Evolutionary conservation across 2,329 filamentous ascomycete genomes (phyloP), one percentile per base, ranked within the genome.

Genomic region (Colletotrichum spaethianum): DNA sequence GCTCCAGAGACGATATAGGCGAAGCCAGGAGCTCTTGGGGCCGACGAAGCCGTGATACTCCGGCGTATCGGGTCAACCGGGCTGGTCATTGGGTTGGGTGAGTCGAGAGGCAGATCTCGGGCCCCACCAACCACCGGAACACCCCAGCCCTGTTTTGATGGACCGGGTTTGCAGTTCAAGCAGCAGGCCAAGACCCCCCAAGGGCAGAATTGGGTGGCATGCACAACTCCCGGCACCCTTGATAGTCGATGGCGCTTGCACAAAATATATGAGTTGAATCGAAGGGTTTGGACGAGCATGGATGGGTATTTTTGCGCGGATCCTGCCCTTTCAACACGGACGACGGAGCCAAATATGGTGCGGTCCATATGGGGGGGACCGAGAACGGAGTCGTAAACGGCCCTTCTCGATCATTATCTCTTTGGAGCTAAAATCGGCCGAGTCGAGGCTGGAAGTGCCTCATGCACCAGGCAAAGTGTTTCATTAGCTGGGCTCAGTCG

Each of bases 31-130:
- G 66, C 62, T 57, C 38, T 40, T 44, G 57, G 63, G 65, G 64
- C 73, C 71, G 73, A 74, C 55, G 67, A 72, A 63, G 73, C 73
- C 73, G 73, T 74, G 71, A 74, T 68, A 63, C 71, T 73, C 73
- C 73, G 73, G 73, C 52, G 46, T 36, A 20, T 66, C 62, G 67
- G 70, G 40, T 44, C 38, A 67, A 46, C 40, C 53, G 53, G 46
- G 40, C 53, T 66, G 42, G 52, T 59, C 60, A 71, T 71, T 71
- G 68, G 63, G 68, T 71, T 71, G 48, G 63, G 68, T 52, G 68
- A 71, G 63, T 62, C 57, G 33, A 62, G 40, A 52, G 50, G 50
- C 40, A 71, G 68, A 67, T 67, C 48, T 67, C 56, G 63, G 68
- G 31, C 68, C 64, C 70, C 70, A 72, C 70, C 59, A 46, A 48